Conservation (phyloP, 2,329 filamentous ascomycete genomes). For the Diaporthe vexans region DNA sequence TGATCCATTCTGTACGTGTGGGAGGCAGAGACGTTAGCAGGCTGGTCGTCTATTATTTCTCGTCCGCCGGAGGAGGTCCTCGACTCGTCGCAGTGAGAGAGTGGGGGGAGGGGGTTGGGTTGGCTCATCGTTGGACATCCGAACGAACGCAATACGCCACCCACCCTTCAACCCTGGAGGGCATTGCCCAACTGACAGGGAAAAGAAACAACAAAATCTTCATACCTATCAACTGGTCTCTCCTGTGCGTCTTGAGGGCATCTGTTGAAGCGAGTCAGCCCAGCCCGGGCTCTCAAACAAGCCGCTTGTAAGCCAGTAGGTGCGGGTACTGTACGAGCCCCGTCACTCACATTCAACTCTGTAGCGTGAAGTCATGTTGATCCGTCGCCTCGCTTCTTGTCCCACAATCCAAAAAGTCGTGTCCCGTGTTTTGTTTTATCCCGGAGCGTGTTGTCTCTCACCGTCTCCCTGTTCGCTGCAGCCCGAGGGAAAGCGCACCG, state of each 20-base stretch:
- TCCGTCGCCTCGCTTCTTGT: slow-evolving; percentile 9
- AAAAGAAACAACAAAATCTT: background rate
- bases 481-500: slow-evolving; percentile 11
- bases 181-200: background rate
- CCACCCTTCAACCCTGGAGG: background rate
- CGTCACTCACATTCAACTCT: slow-evolving; percentile 78
- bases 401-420: background rate
- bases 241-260: slow-evolving; percentile 84
- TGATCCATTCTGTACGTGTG: slow-evolving; percentile 86
- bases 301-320: too few relatives aligned
- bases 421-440: background rate
- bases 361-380: slow-evolving; percentile 72
- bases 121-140: slow-evolving; percentile 10
- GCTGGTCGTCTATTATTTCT: background rate
- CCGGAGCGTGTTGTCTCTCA: background rate
- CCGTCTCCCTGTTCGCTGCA: background rate
- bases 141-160: background rate
- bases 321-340: background rate
- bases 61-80: background rate
- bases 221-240: slow-evolving; percentile 88
- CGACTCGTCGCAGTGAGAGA: background rate
- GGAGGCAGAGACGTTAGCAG: background rate
- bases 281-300: background rate
- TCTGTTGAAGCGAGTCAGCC: slow-evolving; percentile 56
- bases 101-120: background rate